These are phyloP conservation scores for Debaryomyces subglobosus DNA, from an alignment of 1,139 yeast species.

Conservation along the genomic window DNA sequence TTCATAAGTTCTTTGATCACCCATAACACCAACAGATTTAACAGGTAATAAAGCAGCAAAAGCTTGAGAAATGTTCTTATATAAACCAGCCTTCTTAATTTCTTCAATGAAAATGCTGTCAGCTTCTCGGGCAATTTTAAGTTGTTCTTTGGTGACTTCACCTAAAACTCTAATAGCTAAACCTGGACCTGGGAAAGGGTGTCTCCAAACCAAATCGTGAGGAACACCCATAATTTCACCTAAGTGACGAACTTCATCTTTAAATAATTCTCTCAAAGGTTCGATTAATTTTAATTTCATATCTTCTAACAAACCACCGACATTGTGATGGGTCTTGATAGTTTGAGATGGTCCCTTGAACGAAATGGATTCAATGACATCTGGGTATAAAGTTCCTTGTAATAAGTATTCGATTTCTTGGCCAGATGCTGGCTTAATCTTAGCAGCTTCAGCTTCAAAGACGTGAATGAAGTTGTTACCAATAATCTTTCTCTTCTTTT, in stretches of 20 bases:
- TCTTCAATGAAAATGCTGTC: slow-evolving; percentile 95
- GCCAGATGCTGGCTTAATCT: slow-evolving; percentile 87
- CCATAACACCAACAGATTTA: slow-evolving; percentile 99
- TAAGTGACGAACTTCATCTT: slow-evolving; percentile 96
- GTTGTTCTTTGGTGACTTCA: slow-evolving; percentile 91
- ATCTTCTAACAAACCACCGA: slow-evolving; percentile 95
- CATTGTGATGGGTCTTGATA: slow-evolving; percentile 98
- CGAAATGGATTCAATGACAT: slow-evolving; percentile 96
- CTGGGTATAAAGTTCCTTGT: slow-evolving; percentile 98
- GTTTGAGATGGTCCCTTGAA: slow-evolving; percentile 99
- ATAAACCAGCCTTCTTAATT: slow-evolving; percentile 89
- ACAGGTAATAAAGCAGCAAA: slow-evolving; percentile 97
- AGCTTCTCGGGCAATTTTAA: slow-evolving; percentile 96
- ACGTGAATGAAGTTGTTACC: slow-evolving; percentile 98
- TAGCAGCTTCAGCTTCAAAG: slow-evolving; percentile 93
- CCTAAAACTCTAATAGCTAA: slow-evolving; percentile 97
- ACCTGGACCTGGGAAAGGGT: slow-evolving; percentile 99
- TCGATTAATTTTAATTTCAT: slow-evolving; percentile 98
- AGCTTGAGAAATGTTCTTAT: slow-evolving; percentile 93
- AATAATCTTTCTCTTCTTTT: slow-evolving; percentile 97
- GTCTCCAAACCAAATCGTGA: slow-evolving; percentile 98
- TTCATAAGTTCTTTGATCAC: slow-evolving; percentile 98
- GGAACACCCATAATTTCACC: slow-evolving; percentile 96
- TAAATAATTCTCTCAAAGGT: slow-evolving; percentile 97
- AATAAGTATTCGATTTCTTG: slow-evolving; percentile 89